Evolutionary conservation across 148 eudicot genomes (phyloP).

Genomic region (Persicaria tinctoria): DNA sequence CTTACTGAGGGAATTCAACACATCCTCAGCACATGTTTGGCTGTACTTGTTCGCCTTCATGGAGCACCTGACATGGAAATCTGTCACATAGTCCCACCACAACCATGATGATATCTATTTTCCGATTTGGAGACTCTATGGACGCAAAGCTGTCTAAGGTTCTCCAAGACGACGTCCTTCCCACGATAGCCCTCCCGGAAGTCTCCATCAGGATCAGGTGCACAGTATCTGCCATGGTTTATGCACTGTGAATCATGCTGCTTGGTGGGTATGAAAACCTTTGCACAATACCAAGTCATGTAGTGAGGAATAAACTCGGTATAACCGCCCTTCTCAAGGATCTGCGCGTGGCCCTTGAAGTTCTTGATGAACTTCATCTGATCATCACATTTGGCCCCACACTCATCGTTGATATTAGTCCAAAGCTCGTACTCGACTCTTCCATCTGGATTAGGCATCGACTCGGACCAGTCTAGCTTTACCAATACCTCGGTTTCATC

Average conservation of each 20-base stretch:
- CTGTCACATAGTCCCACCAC: conserved; percentile 98
- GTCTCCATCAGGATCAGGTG: conserved; percentile 90
- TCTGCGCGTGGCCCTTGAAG: conserved; percentile 92
- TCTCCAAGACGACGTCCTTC: conserved; percentile 87
- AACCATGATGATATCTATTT: conserved; percentile 78
- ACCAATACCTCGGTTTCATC: conserved; percentile 43
- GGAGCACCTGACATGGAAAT: conserved; percentile 87
- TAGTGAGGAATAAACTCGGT: conserved; percentile 79
- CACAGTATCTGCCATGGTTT: conserved; percentile 85
- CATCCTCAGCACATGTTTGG: conserved; percentile 66
- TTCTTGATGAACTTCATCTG: conserved; percentile 73
- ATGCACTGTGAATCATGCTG: conserved; percentile 88
- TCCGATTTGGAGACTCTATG: conserved; percentile 67
- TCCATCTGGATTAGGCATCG: conserved; percentile 74
- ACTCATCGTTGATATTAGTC: conserved; percentile 97
- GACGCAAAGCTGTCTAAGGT: conserved; percentile 89
- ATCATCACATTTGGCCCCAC: conserved; percentile 84
- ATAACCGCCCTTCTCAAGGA: conserved; percentile 83
- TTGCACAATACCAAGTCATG: conserved; percentile 93
- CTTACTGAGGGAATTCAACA: conserved; percentile 71
- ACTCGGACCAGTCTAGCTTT: conserved; percentile 89
- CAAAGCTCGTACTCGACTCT: conserved; percentile 48
- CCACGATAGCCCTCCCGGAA: conserved; percentile 77
- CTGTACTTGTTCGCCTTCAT: conserved; percentile 77
- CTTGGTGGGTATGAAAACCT: conserved; percentile 39